A percentile compares a stretch with the other conserved stretches of the same genome.
phyloP scores from a whole-genome alignment of 2,329 filamentous ascomycete species.

The Neofusicoccum kwambonambiense region DNA sequence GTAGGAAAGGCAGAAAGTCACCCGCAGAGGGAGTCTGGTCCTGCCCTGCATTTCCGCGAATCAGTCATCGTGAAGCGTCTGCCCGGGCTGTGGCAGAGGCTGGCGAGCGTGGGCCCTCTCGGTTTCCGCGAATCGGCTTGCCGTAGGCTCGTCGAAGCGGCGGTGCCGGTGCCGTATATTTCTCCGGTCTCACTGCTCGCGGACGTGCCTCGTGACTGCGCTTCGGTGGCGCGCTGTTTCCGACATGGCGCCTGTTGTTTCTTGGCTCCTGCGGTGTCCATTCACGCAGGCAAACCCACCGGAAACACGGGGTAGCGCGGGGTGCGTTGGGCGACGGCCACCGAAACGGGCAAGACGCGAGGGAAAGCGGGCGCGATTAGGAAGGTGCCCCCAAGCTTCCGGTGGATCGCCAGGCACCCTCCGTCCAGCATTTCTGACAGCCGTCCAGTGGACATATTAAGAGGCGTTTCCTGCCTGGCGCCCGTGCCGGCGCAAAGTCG shows the following conservation, averaged over 20 bases:
- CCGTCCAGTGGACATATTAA: no score
- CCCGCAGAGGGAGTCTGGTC: no score
- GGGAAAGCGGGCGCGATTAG: no score
- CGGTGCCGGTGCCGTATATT: conserved; percentile 7
- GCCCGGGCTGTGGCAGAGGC: neutral
- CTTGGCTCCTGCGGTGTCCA: neutral
- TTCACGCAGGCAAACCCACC: neutral
- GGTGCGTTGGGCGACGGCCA: neutral
- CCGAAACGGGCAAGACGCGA: neutral
- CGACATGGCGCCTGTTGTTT: neutral
- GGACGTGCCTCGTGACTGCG: neutral
- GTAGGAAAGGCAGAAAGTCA: neutral
- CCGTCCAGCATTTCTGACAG: no score
- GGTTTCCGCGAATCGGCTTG: conserved; percentile 5
- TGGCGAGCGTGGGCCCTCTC: neutral
- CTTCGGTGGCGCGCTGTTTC: neutral
- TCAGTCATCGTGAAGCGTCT: neutral
- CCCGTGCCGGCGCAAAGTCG: no score
- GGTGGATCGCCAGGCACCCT: no score
- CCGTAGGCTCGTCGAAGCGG: conserved; percentile 1
- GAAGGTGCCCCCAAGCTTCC: no score
- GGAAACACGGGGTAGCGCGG: neutral
- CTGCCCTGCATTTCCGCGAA: conserved; percentile 2
- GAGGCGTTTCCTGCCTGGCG: no score
- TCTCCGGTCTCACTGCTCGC: conserved; percentile 1